These are phyloP conservation scores for Prorocentrum cordatum DNA, from an alignment of 169 alveolate genomes.

Conservation along the genomic window DNA sequence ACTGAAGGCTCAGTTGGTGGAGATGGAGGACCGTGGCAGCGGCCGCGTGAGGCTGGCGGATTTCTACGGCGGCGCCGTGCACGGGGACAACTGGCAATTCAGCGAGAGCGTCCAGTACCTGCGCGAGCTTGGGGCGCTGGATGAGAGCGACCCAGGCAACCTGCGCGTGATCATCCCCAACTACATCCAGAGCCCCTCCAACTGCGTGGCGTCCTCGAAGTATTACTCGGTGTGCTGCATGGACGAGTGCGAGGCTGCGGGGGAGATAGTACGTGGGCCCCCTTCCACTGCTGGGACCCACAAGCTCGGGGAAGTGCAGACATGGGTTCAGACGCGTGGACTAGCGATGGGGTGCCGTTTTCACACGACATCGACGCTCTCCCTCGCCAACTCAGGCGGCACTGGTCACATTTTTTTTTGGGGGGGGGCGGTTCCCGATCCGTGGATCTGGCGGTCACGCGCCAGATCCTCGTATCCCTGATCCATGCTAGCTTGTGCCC, in stretches of 20 bases:
- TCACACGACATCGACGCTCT: too few relatives aligned
- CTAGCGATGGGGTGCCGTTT: too few relatives aligned
- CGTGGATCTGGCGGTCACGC: too few relatives aligned
- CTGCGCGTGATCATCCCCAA: conserved; percentile 46
- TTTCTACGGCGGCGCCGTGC: neutral
- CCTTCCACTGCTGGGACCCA: too few relatives aligned
- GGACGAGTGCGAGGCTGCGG: conserved; percentile 30
- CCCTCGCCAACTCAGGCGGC: too few relatives aligned
- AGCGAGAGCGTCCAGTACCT: conserved; percentile 18
- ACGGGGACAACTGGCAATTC: conserved; percentile 29
- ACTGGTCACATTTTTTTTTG: too few relatives aligned
- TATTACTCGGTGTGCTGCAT: conserved; percentile 37
- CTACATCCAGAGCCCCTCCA: conserved; percentile 33
- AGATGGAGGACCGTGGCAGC: neutral
- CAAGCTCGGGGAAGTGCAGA: too few relatives aligned
- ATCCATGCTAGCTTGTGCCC: too few relatives aligned
- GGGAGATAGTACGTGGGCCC: too few relatives aligned
- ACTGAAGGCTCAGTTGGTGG: neutral
- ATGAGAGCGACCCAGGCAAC: neutral
- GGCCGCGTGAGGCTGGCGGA: neutral
- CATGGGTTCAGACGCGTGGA: too few relatives aligned
- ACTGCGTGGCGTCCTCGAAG: conserved; percentile 21
- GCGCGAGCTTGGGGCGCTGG: conserved; percentile 34
- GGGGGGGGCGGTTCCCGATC: too few relatives aligned
- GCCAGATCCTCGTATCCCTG: too few relatives aligned